phyloP scores from a whole-genome alignment of 495 filamentous ascomycete species.

The Neurospora sp. region DNA sequence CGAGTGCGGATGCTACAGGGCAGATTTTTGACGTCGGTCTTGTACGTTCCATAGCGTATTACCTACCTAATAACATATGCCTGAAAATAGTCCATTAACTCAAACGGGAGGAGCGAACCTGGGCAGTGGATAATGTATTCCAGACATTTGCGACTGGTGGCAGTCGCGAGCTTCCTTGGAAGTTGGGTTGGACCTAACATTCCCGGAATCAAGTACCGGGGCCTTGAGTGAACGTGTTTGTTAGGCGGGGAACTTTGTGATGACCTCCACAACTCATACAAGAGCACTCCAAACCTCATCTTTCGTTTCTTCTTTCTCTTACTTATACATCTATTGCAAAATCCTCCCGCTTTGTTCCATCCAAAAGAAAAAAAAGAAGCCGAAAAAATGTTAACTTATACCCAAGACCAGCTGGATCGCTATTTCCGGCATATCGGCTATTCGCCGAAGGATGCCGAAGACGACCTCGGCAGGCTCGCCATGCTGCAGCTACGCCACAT shows the following conservation, averaged over 20 bases:
- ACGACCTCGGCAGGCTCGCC: slow-evolving; percentile 23
- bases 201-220: not conserved
- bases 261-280: not conserved
- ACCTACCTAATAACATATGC: not conserved
- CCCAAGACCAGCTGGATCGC: slow-evolving; percentile 13
- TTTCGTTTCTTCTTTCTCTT: not conserved
- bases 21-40: not conserved
- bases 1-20: not conserved
- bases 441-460: not conserved
- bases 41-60: not conserved
- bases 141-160: not conserved
- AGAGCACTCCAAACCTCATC: not conserved
- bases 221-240: not conserved
- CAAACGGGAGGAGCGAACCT: not conserved
- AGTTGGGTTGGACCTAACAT: not conserved
- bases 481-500: slow-evolving; percentile 42
- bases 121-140: not conserved
- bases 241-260: not conserved
- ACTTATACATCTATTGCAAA: not conserved
- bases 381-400: slow-evolving; percentile 14
- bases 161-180: not conserved
- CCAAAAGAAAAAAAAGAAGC: not conserved
- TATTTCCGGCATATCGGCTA: slow-evolving; percentile 39
- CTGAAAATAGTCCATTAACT: not conserved
- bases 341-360: not conserved